phyloP scores from a whole-genome alignment of 1,139 yeast species.

The Tardiomyces digboiensis region DNA sequence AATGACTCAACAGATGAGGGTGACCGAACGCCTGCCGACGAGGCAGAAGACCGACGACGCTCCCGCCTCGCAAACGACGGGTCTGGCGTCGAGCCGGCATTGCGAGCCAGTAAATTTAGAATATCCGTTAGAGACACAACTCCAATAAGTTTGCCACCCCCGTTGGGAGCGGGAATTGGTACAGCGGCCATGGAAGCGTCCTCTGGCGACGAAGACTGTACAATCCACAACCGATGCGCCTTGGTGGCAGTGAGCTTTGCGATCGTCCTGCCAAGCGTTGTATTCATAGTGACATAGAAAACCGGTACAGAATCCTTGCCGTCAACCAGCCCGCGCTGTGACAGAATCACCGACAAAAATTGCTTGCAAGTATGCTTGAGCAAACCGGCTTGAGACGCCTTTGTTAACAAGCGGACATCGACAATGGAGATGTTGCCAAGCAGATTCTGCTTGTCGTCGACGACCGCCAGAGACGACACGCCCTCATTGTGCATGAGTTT shows the following conservation, averaged over 20 bases:
- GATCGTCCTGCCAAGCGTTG: slow-evolving; percentile 78
- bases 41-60: slow-evolving; percentile 31
- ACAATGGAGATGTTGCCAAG: slow-evolving; percentile 91
- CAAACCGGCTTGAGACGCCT: slow-evolving; percentile 71
- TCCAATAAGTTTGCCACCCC: slow-evolving; percentile 65
- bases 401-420: slow-evolving; percentile 81
- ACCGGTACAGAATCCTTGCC: slow-evolving; percentile 97
- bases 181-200: slow-evolving; percentile 12
- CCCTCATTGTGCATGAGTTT: slow-evolving; percentile 75
- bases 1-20: background rate
- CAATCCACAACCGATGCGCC: slow-evolving; percentile 91
- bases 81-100: slow-evolving; percentile 56
- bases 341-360: slow-evolving; percentile 77
- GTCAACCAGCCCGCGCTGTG: slow-evolving; percentile 83
- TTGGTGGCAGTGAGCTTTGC: slow-evolving; percentile 95
- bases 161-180: slow-evolving; percentile 18
- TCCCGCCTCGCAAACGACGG: slow-evolving; percentile 82
- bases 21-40: slow-evolving; percentile 11
- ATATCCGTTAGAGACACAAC: slow-evolving; percentile 90
- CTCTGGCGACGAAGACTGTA: slow-evolving; percentile 38
- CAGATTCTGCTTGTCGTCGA: slow-evolving; percentile 64
- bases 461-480: slow-evolving; percentile 90
- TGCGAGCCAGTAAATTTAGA: slow-evolving; percentile 66
- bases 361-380: slow-evolving; percentile 77
- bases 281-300: slow-evolving; percentile 75